Percentiles rank a stretch among this genome's conserved stretches.
phyloP scores from a whole-genome alignment of 2,329 filamentous ascomycete species.

The Aspergillus persii region DNA sequence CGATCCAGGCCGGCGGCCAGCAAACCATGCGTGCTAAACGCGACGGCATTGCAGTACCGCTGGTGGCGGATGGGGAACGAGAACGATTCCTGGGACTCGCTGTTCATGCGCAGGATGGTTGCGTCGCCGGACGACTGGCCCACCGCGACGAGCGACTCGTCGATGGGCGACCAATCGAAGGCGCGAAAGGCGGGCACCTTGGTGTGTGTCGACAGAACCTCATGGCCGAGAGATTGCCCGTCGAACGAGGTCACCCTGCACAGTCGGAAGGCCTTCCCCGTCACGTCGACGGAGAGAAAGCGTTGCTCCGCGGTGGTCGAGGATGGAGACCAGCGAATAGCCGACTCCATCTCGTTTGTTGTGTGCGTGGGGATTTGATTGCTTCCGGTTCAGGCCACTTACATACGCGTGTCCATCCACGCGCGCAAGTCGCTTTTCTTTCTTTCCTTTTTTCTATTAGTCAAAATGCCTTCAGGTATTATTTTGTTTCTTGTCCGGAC shows the following conservation, averaged over 20 bases:
- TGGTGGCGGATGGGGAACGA: conserved; percentile 61
- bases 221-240: conserved; percentile 48
- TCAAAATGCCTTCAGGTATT: neutral
- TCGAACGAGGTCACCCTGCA: conserved; percentile 49
- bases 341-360: conserved; percentile 39
- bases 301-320: conserved; percentile 53
- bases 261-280: conserved; percentile 57
- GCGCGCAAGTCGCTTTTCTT: neutral
- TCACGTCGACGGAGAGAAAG: conserved; percentile 62
- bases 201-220: conserved; percentile 52
- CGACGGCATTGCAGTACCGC: conserved; percentile 63
- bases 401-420: neutral
- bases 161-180: conserved; percentile 63
- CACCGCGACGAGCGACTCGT: conserved; percentile 58
- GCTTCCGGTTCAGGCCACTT: neutral
- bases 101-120: conserved; percentile 56
- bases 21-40: conserved; percentile 56
- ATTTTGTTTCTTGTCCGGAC: neutral
- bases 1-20: conserved; percentile 62
- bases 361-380: neutral
- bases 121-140: conserved; percentile 63
- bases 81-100: conserved; percentile 45
- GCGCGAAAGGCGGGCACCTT: conserved; percentile 61
- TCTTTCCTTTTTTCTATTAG: neutral
- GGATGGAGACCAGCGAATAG: conserved; percentile 63